Conservation (phyloP, 1,284 basidiomycete species). For the Cutaneotrichosporon sp. region DNA sequence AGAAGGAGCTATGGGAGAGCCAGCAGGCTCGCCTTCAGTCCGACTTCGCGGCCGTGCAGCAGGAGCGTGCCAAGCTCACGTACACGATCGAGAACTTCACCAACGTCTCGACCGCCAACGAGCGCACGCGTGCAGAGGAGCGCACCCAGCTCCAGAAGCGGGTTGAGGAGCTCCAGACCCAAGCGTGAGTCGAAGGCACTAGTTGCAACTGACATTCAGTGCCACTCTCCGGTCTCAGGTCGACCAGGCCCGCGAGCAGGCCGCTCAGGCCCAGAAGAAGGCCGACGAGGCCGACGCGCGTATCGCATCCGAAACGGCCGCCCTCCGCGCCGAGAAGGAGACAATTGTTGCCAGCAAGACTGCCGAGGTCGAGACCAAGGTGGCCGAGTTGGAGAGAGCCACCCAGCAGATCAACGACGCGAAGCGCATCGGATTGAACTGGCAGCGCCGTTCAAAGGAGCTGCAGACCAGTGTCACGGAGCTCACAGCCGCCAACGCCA, state of each 20-base stretch:
- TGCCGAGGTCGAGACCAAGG: constrained; percentile 32
- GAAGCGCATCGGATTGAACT: constrained; percentile 42
- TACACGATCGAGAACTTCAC: constrained; percentile 86
- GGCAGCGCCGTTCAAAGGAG: constrained; percentile 35
- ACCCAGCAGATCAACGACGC: constrained; percentile 31
- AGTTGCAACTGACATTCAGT: constrained; percentile 60
- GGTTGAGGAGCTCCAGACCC: constrained; percentile 72
- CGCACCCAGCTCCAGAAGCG: constrained; percentile 75
- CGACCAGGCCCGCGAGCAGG: constrained; percentile 74
- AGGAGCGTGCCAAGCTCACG: constrained; percentile 79
- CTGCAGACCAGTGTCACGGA: constrained; percentile 16
- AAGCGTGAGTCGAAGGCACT: constrained; percentile 61
- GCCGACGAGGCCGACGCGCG: constrained; percentile 38
- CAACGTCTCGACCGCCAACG: constrained; percentile 83
- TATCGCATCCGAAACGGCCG: constrained; percentile 36
- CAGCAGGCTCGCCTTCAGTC: constrained; percentile 75
- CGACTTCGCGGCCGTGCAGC: constrained; percentile 75
- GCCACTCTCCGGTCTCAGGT: constrained; percentile 64
- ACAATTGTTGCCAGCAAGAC: constrained; percentile 33
- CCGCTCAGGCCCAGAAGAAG: constrained; percentile 48
- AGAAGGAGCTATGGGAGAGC: constrained; percentile 87
- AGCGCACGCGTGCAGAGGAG: constrained; percentile 77
- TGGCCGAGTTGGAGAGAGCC: constrained; percentile 30
- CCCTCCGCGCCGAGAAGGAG: constrained; percentile 41
- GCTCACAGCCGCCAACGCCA: constrained; percentile 1